Percentiles rank a stretch among this genome's conserved stretches.
phyloP scores from a whole-genome alignment of 768 basidiomycete species.

The Podaxis sp. region DNA sequence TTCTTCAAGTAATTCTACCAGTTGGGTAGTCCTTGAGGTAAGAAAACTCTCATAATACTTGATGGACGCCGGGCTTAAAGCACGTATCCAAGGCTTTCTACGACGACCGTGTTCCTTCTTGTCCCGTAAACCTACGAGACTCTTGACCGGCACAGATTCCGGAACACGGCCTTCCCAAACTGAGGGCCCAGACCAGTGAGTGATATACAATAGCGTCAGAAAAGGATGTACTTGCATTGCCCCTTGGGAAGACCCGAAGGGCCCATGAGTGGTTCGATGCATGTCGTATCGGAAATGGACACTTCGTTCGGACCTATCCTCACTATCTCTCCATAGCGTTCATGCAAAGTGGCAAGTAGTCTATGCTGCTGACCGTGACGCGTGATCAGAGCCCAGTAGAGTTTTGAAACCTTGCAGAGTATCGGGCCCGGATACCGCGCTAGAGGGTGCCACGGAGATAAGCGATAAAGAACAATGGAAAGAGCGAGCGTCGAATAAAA shows the following conservation, averaged over 20 bases:
- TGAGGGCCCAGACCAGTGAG: neutral
- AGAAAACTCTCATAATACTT: neutral
- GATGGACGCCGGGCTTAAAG: neutral
- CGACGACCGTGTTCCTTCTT: constrained; percentile 16
- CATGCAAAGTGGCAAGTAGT: neutral
- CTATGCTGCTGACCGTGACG: constrained; percentile 28
- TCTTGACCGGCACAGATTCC: constrained; percentile 17
- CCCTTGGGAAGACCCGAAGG: constrained; percentile 22
- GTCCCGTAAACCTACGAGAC: neutral
- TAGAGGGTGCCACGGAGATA: constrained; percentile 38
- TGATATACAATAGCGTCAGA: constrained; percentile 16
- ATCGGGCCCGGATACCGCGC: constrained; percentile 35
- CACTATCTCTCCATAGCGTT: neutral
- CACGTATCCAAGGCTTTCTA: neutral
- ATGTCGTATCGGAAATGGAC: constrained; percentile 25
- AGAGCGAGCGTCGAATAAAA: neutral
- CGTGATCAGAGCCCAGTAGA: neutral
- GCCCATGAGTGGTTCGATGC: constrained; percentile 13
- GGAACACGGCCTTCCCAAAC: constrained; percentile 21
- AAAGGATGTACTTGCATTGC: constrained; percentile 27
- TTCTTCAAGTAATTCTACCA: neutral
- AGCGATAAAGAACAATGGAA: constrained; percentile 32
- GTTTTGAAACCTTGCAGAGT: constrained; percentile 29
- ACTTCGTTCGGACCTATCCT: constrained; percentile 35
- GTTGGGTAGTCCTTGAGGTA: neutral